Base-by-base conservation (phyloP, 805 yeast species). In the Starmerella davenportii region DNA sequence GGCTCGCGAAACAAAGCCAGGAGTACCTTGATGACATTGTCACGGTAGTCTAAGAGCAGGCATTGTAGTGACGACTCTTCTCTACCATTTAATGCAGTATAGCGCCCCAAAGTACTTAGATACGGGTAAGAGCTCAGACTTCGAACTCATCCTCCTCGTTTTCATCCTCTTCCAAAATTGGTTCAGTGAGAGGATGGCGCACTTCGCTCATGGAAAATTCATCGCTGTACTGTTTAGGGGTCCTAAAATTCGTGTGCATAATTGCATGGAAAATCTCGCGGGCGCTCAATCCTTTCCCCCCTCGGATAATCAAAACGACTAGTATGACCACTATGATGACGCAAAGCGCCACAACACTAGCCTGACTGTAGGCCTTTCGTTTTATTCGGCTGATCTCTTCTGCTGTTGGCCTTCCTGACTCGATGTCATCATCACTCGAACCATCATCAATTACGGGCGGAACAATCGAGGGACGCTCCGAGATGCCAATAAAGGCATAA, bases 1-100 rank as follows among this genome's bases (percentile, higher is more conserved):
- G 95, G 63, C 74, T 92, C 58, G 93, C 93, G 3, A 66, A 66
- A 40, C 92, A 76, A 37, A 80, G 93, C 17, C 85, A 90, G 21
- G 48, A 42, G 31, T 48, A 48, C 30, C 30, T 44, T 17, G 35
- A 47, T 20, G 45, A 47, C 24, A 29, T 29, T 17, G 32, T 29
- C 16, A 29, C 32, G 11, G n/a, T n/a, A n/a, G n/a, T n/a, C n/a
- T n/a, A n/a, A n/a, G n/a, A n/a, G n/a, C n/a, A n/a, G n/a, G n/a
- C n/a, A n/a, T n/a, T n/a, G n/a, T n/a, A n/a, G n/a, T n/a, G n/a
- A n/a, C n/a, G n/a, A n/a, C n/a, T n/a, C n/a, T n/a, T n/a, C n/a
- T n/a, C n/a, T n/a, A n/a, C n/a, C n/a, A n/a, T n/a, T n/a, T n/a
- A n/a, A n/a, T n/a, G n/a, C n/a, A n/a, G n/a, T n/a, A n/a, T n/a